phyloP scores from a whole-genome alignment of 352 stramenopile genomes.

The Phytophthora tubulina region DNA sequence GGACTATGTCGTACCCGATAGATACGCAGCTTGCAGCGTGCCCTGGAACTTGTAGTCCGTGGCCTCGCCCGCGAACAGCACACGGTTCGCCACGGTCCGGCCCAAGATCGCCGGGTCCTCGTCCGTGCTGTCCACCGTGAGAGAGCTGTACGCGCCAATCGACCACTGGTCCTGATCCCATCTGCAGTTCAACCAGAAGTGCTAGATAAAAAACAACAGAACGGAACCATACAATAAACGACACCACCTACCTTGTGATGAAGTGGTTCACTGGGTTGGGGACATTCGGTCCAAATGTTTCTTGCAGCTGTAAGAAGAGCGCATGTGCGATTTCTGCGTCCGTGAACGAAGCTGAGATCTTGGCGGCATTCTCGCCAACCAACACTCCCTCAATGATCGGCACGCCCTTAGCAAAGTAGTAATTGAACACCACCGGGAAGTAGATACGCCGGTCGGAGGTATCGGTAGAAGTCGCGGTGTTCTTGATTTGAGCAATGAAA shows the following conservation, averaged over 20 bases:
- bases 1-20: conserved; percentile 45
- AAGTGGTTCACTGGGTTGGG: conserved; percentile 53
- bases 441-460: conserved; percentile 34
- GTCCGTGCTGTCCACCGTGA: conserved; percentile 68
- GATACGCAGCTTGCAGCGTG: conserved; percentile 69
- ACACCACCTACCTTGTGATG: conserved; percentile 52
- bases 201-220: conserved; percentile 2
- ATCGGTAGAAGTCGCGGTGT: conserved; percentile 3
- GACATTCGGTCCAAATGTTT: conserved; percentile 53
- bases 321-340: conserved; percentile 56
- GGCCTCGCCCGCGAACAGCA: conserved; percentile 77
- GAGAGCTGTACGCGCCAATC: conserved; percentile 68
- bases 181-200: conserved; percentile 26
- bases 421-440: conserved; percentile 76
- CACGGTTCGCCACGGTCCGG: conserved; percentile 42
- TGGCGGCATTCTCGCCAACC: conserved; percentile 49
- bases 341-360: conserved; percentile 49
- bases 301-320: conserved; percentile 56
- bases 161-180: conserved; percentile 73
- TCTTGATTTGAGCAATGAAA: conserved; percentile 54
- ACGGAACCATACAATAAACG: background rate
- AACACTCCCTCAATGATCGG: conserved; percentile 70
- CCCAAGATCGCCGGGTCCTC: conserved; percentile 66
- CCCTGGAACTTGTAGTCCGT: conserved; percentile 78
- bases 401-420: conserved; percentile 57